Base-by-base conservation (phyloP, 2,329 filamentous ascomycete genomes). In the Lachnellula occidentalis region DNA sequence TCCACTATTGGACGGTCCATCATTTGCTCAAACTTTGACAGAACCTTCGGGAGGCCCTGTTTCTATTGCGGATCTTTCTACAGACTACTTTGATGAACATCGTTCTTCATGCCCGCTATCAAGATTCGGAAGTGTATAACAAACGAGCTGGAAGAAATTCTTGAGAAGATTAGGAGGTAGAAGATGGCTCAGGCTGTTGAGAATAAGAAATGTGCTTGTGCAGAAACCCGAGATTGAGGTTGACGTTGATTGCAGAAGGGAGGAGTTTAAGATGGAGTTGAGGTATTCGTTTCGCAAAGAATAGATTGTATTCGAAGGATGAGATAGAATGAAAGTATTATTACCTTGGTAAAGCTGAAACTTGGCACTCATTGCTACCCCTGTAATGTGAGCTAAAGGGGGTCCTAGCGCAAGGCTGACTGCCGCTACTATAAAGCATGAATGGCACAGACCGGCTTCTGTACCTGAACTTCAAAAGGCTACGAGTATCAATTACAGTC, bases 181-280 rank as follows among this genome's bases (percentile, higher is more conserved):
- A 45, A 47, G 24, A 49, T 53, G 21, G 31, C 14, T 31, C 22
- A 59, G 42, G 39, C 43, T 15, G 41, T 19, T 39, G 27, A 49
- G 21, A 42, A 34, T 19, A 21, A 43, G 11, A 43, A 43, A 19
- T 5, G 21, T 39, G 19, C 39, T 19, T 7, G 39, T 14, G 8
- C 8, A 39, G 17, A 43, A 21, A 21, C 4, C 41, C 19, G 3
- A 31, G 15, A 17, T 21, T 21, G 41, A 43, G n/a, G 21, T 22
- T 6, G 41, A 21, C 22, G 15, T 43, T 12, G 41, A 43, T 43
- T 22, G 53, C 22, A 56, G 34, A 17, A 60, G 51, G 12, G 51
- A 61, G 36, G 52, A 61, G 14, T 54, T 65, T 48, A 57, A 62
- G 24, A 60, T 41, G 45, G 63, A 66, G 24, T 51, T 64, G 53